Conservation (phyloP, 108 stramenopile genomes). For the Skeletonema marinoi region DNA sequence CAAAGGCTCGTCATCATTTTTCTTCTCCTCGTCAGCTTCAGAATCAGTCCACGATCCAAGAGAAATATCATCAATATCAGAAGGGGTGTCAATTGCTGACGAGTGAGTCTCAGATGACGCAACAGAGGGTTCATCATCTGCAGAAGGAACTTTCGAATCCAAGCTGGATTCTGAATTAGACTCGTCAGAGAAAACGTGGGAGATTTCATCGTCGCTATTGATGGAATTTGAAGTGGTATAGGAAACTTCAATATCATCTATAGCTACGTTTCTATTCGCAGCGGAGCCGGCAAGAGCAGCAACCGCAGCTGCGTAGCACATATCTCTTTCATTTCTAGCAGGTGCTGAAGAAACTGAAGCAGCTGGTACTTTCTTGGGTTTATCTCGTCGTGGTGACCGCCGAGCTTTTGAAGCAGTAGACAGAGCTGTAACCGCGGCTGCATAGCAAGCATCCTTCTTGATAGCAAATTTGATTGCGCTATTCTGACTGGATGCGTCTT, state of each 20-base stretch:
- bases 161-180: not conserved
- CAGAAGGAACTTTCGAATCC: not conserved
- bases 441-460: conserved; percentile 13
- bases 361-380: not conserved
- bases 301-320: conserved; percentile 28
- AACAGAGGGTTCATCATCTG: not conserved
- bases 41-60: conserved; percentile 47
- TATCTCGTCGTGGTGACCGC: not conserved
- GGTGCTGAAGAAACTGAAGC: not conserved
- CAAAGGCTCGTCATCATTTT: not conserved
- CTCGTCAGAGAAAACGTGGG: not conserved
- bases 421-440: not conserved
- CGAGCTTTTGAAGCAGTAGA: not conserved
- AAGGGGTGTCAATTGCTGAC: conserved; percentile 48
- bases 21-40: conserved; percentile 16
- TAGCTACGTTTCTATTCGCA: not conserved
- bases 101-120: conserved; percentile 29
- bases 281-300: conserved; percentile 16
- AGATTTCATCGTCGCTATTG: not conserved
- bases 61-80: conserved; percentile 40
- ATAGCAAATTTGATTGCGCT: not conserved
- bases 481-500: not conserved
- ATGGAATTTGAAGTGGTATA: not conserved
- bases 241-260: not conserved
- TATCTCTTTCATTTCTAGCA: not conserved